Evolutionary conservation across 2,329 filamentous ascomycete species (phyloP), one percentile per base, ranked within the genome.

Genomic region (Fusarium sp.): DNA sequence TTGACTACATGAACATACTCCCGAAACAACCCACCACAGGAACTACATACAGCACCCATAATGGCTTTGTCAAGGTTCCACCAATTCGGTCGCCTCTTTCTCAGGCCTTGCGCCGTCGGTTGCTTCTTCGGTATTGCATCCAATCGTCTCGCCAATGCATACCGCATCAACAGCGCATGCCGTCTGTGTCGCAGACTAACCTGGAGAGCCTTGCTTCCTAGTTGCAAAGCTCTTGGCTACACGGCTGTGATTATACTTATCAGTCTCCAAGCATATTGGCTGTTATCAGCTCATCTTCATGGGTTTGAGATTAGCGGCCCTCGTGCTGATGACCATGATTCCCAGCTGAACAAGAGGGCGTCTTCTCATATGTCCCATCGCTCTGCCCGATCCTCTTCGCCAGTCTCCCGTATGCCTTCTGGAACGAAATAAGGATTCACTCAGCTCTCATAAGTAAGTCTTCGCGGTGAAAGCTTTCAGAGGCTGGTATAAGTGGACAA

Each of bases 241-340:
- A n/a, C 34, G 3, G 34, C 34, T n/a, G 34, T 37, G 18, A 1
- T 37, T n/a, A n/a, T 37, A 3, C n/a, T n/a, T 37, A 18, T 10
- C 10, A 37, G 34, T 6, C 10, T 37, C 6, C 34, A 37, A n/a
- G 34, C 18, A 37, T 37, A 37, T 37, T n/a, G 10, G 34, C 3
- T 37, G 10, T 0, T 37, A 12, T 37, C 18, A 0, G 1, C 3
- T n/a, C 18, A n/a, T n/a, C 9, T n/a, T 37, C 18, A 2, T 0
- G 10, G 34, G 0, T 9, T 37, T 5, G 9, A 18, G 3, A 11
- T 37, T 4, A 7, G 34, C 3, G 9, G 9, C 34, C 18, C 34
- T 11, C 6, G 6, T 4, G 18, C 34, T 3, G 10, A 37, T 37
- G 2, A 37, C 10, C 18, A 7, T 37, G 34, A 37, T 12, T n/a